Percentiles rank a stretch among this genome's conserved stretches.
Conservation (phyloP, 2,329 filamentous ascomycete genomes). For the Exophiala aquamarina region DNA sequence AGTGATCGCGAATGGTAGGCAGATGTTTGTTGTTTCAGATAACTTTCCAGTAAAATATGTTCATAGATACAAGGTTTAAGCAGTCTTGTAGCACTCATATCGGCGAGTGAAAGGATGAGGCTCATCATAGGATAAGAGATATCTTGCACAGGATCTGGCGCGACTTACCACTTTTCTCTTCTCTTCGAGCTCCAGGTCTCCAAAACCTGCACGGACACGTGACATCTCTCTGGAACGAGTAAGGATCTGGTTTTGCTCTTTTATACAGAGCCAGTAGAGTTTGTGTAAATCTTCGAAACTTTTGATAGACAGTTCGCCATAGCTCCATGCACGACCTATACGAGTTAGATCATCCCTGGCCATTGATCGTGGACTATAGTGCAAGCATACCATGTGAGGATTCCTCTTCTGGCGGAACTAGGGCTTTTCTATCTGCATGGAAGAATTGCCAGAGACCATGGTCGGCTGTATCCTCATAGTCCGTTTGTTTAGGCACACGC, state of each 20-base stretch:
- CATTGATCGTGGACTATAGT: too few species aligned
- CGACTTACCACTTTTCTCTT: slow-evolving; percentile 67
- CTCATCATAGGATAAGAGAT: slow-evolving; percentile 25
- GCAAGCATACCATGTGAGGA: slow-evolving; percentile 60
- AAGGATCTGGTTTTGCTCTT: slow-evolving; percentile 85
- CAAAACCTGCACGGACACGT: slow-evolving; percentile 70
- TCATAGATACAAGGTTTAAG: slow-evolving; percentile 31
- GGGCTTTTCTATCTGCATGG: slow-evolving; percentile 64
- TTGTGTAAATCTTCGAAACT: slow-evolving; percentile 90
- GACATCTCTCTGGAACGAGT: slow-evolving; percentile 71
- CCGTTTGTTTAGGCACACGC: slow-evolving; percentile 52
- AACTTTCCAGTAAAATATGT: slow-evolving; percentile 24
- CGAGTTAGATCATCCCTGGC: too few species aligned
- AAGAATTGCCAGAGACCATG: slow-evolving; percentile 97
- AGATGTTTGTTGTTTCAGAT: slow-evolving; percentile 13
- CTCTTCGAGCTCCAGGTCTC: slow-evolving; percentile 63
- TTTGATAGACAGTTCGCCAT: slow-evolving; percentile 82
- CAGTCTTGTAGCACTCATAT: slow-evolving; percentile 31
- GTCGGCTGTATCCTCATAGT: slow-evolving; percentile 60
- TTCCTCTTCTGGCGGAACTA: slow-evolving; percentile 72
- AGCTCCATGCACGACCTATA: slow-evolving; percentile 79
- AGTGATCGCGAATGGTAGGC: not conserved
- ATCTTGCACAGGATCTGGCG: not conserved
- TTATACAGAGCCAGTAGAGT: slow-evolving; percentile 92
- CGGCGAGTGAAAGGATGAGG: slow-evolving; percentile 33